A percentile compares a stretch with the other conserved stretches of the same genome.
Conservation (phyloP, 2,329 filamentous ascomycete species). For the Fusarium subtropicale region DNA sequence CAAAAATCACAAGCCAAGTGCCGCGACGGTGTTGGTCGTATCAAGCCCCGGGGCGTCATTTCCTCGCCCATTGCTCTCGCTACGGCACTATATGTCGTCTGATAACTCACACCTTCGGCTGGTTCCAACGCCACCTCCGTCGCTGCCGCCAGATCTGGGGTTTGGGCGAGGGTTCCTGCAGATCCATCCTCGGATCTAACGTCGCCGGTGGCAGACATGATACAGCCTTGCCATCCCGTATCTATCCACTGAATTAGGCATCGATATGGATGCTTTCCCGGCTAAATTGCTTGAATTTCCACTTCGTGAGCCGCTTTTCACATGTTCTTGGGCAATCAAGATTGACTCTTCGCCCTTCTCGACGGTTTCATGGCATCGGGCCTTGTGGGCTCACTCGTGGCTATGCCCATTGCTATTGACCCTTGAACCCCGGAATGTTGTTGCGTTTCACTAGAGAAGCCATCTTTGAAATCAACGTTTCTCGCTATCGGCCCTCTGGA, state of each 20-base stretch:
- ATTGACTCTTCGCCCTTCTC: conserved; percentile 18
- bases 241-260: not conserved
- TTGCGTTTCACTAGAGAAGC: not conserved
- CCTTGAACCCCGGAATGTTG: conserved; percentile 10
- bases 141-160: conserved; percentile 43
- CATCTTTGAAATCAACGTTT: conserved; percentile 1
- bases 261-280: conserved; percentile 1
- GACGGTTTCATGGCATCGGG: conserved; percentile 3
- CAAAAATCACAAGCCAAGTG: conserved; percentile 33
- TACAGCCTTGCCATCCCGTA: conserved; percentile 21
- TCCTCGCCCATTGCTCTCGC: conserved; percentile 12
- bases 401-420: conserved; percentile 8
- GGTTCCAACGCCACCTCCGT: conserved; percentile 21
- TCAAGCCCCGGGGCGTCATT: conserved; percentile 12
- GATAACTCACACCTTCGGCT: conserved; percentile 18
- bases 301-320: not conserved
- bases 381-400: conserved; percentile 1
- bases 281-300: conserved; percentile 4
- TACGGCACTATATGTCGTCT: conserved; percentile 13
- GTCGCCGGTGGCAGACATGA: conserved; percentile 9
- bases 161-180: conserved; percentile 45
- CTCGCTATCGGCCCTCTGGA: conserved; percentile 7
- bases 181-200: conserved; percentile 40
- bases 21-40: conserved; percentile 19
- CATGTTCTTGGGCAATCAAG: conserved; percentile 5